Base-by-base conservation (phyloP, 148 eudicot species). In the Vaccinium myrtillus region DNA sequence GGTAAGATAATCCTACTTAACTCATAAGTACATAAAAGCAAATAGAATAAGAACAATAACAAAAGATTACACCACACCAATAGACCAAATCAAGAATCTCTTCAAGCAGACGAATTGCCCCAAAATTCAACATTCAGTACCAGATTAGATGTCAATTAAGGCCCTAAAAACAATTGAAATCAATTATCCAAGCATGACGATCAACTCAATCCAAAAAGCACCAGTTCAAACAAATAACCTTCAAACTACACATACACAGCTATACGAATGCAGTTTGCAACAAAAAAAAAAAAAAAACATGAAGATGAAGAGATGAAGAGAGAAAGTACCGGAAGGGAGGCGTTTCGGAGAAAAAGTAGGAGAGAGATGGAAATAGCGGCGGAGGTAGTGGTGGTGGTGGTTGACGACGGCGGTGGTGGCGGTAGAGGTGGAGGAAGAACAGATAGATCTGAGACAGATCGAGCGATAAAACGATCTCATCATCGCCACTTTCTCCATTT, bases 391-490 rank as follows among this genome's bases (percentile, higher is more conserved):
- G 50, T 77, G 88, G 73, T 81, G 90, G 78, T 86, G 84, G 84
- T 80, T 69, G 83, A 46, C 67, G 87, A 50, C 71, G 81, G 67
- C 5, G 32, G 59, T 76, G 83, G 83, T 70, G 61, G 71, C 67
- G 91, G 87, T 79, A 81, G 77, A 90, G 78, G 86, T 75, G 75
- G 89, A 21, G 86, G 89, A 81, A 21, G 85, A 89, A 49, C 59
- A 79, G 67, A 91, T 85, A 54, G 97, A 92, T 91, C 91, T 88
- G 61, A 91, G 84, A 43, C 82, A 79, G 55, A 90, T 86, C 83
- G 88, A 87, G 25, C 94, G 95, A 55, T 85, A 80, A 54, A 94
- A 79, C 30, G 94, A 92, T 89, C 95, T 88, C 87, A 88, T 73
- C 50, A 1, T 73, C 77, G 55, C 32, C 79, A 76, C 11, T 48